These are phyloP conservation scores for Candida boleticola DNA, from an alignment of 805 yeast genomes.

Conservation along the genomic window DNA sequence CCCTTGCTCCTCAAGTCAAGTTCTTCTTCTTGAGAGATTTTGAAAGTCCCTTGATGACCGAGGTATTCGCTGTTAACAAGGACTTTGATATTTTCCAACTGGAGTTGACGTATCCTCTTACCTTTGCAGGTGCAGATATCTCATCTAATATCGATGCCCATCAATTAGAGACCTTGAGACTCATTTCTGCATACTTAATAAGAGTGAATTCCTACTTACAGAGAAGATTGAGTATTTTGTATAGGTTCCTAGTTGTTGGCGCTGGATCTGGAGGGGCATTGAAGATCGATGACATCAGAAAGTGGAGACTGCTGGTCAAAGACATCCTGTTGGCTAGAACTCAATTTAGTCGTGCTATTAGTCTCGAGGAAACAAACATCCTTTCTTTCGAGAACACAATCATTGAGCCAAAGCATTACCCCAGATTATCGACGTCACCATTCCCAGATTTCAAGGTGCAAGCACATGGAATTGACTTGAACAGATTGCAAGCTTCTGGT, in stretches of 20 bases:
- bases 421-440: background rate
- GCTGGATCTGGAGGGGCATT: slow-evolving; percentile 16
- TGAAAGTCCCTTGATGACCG: slow-evolving; percentile 40
- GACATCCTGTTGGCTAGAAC: slow-evolving; percentile 22
- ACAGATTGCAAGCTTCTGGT: background rate
- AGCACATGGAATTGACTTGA: background rate
- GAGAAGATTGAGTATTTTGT: slow-evolving; percentile 25
- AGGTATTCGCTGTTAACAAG: slow-evolving; percentile 23
- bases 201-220: slow-evolving; percentile 30
- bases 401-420: slow-evolving; percentile 4
- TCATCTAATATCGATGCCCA: slow-evolving; percentile 8
- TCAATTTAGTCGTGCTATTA: slow-evolving; percentile 19
- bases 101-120: slow-evolving; percentile 19
- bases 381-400: background rate
- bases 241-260: slow-evolving; percentile 27
- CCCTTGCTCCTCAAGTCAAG: slow-evolving; percentile 39
- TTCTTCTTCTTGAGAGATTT: slow-evolving; percentile 39
- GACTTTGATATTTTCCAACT: slow-evolving; percentile 22
- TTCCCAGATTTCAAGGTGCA: background rate
- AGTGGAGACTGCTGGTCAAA: slow-evolving; percentile 27
- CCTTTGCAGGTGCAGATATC: slow-evolving; percentile 11
- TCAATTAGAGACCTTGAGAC: background rate
- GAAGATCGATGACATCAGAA: slow-evolving; percentile 22
- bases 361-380: slow-evolving; percentile 25
- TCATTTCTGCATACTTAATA: slow-evolving; percentile 17